These are phyloP conservation scores for Leishmania lainsoni DNA, from an alignment of 208 protist genomes.

Conservation along the genomic window DNA sequence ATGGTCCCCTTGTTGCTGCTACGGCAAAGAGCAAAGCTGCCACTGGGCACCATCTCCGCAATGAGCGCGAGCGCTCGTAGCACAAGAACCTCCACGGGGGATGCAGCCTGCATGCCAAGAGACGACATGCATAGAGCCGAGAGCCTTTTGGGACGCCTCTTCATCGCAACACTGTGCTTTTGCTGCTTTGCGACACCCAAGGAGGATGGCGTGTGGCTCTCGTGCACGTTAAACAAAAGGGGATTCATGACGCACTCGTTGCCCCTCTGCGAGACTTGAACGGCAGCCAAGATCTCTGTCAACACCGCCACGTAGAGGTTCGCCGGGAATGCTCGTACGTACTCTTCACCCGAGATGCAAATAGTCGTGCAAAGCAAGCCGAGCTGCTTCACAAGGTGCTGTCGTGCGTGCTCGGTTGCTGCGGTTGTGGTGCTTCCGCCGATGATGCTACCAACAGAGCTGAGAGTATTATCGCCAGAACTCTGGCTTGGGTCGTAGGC, in stretches of 20 bases:
- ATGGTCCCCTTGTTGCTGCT: conserved; percentile 30
- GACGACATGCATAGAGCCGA: neutral
- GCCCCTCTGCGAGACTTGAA: neutral
- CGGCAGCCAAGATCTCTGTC: conserved; percentile 35
- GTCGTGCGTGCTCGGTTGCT: conserved; percentile 3
- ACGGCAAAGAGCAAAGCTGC: conserved; percentile 36
- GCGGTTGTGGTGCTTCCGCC: neutral
- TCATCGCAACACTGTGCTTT: neutral
- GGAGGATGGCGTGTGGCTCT: conserved; percentile 2
- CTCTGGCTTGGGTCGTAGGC: neutral
- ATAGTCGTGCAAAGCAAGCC: conserved; percentile 44
- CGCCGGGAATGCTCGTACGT: conserved; percentile 37
- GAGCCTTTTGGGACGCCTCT: neutral
- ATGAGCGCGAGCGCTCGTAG: conserved; percentile 62
- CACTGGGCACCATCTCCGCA: conserved; percentile 57
- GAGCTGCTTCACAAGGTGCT: conserved; percentile 26
- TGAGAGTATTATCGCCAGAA: neutral
- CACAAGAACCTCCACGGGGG: conserved; percentile 27
- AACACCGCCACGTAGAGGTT: conserved; percentile 28
- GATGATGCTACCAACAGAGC: neutral
- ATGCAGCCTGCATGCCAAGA: conserved; percentile 26
- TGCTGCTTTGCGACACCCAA: neutral
- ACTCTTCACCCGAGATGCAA: conserved; percentile 47
- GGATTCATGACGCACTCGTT: conserved; percentile 17
- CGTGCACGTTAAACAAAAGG: conserved; percentile 3